Percentiles rank a stretch among this genome's conserved stretches.
phyloP scores from a whole-genome alignment of 257 asterid species.

The Solanum sejunctum region DNA sequence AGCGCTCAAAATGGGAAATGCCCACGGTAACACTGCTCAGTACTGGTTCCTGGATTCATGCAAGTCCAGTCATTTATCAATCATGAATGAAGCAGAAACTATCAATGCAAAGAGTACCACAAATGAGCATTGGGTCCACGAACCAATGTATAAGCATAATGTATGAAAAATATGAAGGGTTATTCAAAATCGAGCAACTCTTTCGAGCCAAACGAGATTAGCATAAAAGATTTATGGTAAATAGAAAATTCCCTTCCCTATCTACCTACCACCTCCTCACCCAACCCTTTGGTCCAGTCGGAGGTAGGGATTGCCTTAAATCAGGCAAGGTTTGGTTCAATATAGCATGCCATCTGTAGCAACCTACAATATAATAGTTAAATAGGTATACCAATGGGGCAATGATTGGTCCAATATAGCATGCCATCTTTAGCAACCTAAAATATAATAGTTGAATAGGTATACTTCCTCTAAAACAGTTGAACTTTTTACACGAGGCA shows the following conservation, averaged over 20 bases:
- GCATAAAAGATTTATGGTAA: not conserved
- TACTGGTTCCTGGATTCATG: conserved; percentile 61
- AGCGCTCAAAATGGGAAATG: conserved; percentile 74
- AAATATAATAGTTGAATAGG: not conserved
- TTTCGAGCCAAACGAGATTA: not conserved
- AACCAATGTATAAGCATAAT: not conserved
- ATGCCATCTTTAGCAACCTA: not conserved
- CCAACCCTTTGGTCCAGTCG: not conserved
- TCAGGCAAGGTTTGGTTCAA: not conserved
- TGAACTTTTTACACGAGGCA: not conserved
- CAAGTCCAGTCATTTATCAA: not conserved
- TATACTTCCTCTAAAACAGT: not conserved
- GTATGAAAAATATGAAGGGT: not conserved
- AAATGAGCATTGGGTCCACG: not conserved
- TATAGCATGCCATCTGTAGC: not conserved
- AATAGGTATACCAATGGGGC: not conserved
- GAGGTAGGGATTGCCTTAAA: not conserved
- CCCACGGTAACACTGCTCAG: conserved; percentile 79
- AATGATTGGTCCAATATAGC: not conserved
- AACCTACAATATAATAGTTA: not conserved
- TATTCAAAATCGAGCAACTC: not conserved
- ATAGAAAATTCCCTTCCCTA: not conserved
- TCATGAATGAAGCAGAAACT: not conserved
- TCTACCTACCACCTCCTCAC: not conserved
- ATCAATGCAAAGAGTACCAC: not conserved